Base-by-base conservation (phyloP, 352 stramenopile species). In the Pythium angustatum region DNA sequence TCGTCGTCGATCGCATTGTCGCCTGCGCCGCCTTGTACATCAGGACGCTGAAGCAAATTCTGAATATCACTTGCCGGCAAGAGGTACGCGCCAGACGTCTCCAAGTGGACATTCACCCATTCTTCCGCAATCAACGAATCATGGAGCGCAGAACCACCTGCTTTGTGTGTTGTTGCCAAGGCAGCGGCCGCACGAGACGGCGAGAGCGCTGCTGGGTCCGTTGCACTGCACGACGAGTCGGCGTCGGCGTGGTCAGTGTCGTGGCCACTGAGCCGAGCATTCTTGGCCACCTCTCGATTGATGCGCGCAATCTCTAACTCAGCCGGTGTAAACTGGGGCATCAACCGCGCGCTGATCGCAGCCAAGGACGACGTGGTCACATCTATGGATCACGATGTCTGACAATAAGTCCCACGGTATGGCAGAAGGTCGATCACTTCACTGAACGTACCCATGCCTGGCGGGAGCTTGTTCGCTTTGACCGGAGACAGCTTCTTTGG, bases 51-150 rank as follows among this genome's bases (percentile, higher is more conserved):
- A 7, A 88, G 27, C 19, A 91, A 52, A 14, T 69, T 24, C 11
- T 69, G 57, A 17, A 92, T 76, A 24, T 90, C 77, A 8, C 66
- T 71, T 2, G 68, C 76, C 12, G 79, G 83, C 12, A 90, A 45
- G 0, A 92, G 65, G 50, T 84, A 90, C 9, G 61, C 61, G 7
- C 78, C 72, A 5, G 70, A 78, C 0, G 72, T 81, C 54, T 87
- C 79, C n/a, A 93, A 36, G 27, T 93, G 83, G 1, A 87, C 47
- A 55, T 94, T 93, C 10, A 94, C 82, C 85, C 83, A 91, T 57
- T 91, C 83, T 43, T 94, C 85, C 10, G 85, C 80, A 21, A 91
- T 76, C 17, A 91, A 71, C 0, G 83, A 91, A 34, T 91, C 83
- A 30, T 88, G 66, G 4, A 88, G 69, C 6, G 74, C 69, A 10